Base-by-base conservation (phyloP, 306 rosid species). In the Sesbania bispinosa region DNA sequence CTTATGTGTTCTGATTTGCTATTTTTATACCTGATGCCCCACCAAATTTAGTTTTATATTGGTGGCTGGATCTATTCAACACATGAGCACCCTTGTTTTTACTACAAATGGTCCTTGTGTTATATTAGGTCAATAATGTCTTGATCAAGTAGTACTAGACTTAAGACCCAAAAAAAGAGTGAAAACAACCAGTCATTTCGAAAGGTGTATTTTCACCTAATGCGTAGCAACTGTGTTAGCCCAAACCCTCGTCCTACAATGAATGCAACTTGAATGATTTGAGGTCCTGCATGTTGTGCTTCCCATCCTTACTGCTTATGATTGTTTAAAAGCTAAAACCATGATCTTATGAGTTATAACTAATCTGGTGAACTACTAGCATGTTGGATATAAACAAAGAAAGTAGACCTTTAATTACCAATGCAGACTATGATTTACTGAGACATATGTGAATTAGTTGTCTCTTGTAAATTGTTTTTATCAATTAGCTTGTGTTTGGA, bases 361-460 rank as follows among this genome's bases (percentile, higher is more conserved):
- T 32, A 3, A 32, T 32, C 7, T 32, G 1, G 36, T 32, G 36
- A 8, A 32, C 36, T 32, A 32, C 36, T 32, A 20, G 23, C 46
- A 27, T 60, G 18, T 50, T 5, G 20, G 21, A 51, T 1, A 6
- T 33, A 7, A 69, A 32, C 36, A 7, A 7, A 35, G 39, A 35
- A 35, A 35, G 10, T 6, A 8, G 10, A 32, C 9, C 36, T 5
- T 23, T 8, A 27, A 42, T 52, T 62, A 38, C 30, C 1, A 41
- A 23, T 46, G 3, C 19, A 64, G 46, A 20, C 50, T 55, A 26
- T 24, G 30, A 54, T n/a, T n/a, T 51, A 57, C 63, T 29, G 27
- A 66, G 67, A 6, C 62, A 41, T 20, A 65, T n/a, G 21, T 33
- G 29, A 64, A 64, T 65, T 60, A 16, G 39, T 64, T 48, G 52